A percentile compares a stretch with the other conserved stretches of the same genome.
These are phyloP conservation scores for Cardiospermum halicacabum DNA, from an alignment of 345 rosid species.

Conservation along the genomic window DNA sequence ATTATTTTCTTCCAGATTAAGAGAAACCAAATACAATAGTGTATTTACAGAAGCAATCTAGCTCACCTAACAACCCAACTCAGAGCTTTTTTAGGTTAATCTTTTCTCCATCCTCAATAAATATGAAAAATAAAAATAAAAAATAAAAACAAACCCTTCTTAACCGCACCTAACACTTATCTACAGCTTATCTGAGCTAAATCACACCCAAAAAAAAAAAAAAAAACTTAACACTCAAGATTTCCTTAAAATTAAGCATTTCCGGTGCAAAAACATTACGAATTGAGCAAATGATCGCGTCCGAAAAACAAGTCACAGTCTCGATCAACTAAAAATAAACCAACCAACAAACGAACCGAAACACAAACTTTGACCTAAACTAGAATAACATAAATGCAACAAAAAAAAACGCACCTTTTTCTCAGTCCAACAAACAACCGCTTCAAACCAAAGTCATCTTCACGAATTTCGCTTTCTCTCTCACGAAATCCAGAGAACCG, in stretches of 20 bases:
- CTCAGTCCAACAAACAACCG: not conserved
- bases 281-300: slow-evolving; percentile 22
- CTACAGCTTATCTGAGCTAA: slow-evolving; percentile 18
- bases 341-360: not conserved
- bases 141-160: not conserved
- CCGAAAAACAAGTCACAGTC: not conserved
- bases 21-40: slow-evolving; percentile 9
- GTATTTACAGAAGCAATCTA: slow-evolving; percentile 14
- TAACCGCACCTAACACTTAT: slow-evolving; percentile 5
- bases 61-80: slow-evolving; percentile 35
- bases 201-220: slow-evolving; percentile 21
- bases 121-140: not conserved
- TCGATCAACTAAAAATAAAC: not conserved
- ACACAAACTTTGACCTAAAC: slow-evolving; percentile 15
- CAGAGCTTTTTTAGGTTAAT: slow-evolving; percentile 20
- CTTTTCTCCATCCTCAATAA: not conserved
- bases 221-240: slow-evolving; percentile 14
- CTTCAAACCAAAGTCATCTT: not conserved
- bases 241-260: slow-evolving; percentile 12
- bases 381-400: slow-evolving; percentile 9
- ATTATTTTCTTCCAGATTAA: not conserved
- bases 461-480: slow-evolving; percentile 26
- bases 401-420: slow-evolving; percentile 34
- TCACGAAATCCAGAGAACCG: slow-evolving; percentile 14
- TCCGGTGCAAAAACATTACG: slow-evolving; percentile 11